Evolutionary conservation across 176 grass and related monocot species (phyloP).

Genomic region (Otatea glauca): DNA sequence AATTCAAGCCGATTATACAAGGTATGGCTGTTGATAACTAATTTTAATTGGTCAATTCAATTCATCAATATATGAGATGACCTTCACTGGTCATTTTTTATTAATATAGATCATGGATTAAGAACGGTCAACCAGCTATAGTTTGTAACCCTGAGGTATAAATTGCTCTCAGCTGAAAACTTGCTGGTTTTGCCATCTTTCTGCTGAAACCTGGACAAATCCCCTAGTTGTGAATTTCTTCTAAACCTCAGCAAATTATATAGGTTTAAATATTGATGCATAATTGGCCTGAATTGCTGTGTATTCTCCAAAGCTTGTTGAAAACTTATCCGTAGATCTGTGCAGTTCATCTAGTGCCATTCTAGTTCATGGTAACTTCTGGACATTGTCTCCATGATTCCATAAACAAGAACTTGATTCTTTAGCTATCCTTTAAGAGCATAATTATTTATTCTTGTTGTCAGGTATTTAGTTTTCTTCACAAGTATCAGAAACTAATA

Average conservation of each 20-base stretch:
- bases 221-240: neutral
- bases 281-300: neutral
- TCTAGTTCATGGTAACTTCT: neutral
- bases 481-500: conserved; percentile 6
- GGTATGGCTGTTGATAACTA: conserved; percentile 43
- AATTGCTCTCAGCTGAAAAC: neutral
- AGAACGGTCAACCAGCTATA: neutral
- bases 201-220: conserved; percentile 19
- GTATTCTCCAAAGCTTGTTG: neutral
- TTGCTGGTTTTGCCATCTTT: conserved; percentile 7
- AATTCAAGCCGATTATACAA: conserved; percentile 99
- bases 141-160: conserved; percentile 12
- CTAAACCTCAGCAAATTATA: conserved; percentile 2
- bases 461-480: neutral
- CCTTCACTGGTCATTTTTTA: neutral
- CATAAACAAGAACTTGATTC: neutral
- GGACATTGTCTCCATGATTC: neutral
- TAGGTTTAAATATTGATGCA: conserved; percentile 16
- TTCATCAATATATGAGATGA: conserved; percentile 20
- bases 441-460: neutral
- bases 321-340: neutral
- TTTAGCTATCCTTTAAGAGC: neutral
- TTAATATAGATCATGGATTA: neutral
- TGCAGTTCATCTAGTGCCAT: conserved; percentile 19
- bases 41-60: conserved; percentile 44